Conservation (phyloP, 2,329 filamentous ascomycete genomes). For the Fusarium falciforme region DNA sequence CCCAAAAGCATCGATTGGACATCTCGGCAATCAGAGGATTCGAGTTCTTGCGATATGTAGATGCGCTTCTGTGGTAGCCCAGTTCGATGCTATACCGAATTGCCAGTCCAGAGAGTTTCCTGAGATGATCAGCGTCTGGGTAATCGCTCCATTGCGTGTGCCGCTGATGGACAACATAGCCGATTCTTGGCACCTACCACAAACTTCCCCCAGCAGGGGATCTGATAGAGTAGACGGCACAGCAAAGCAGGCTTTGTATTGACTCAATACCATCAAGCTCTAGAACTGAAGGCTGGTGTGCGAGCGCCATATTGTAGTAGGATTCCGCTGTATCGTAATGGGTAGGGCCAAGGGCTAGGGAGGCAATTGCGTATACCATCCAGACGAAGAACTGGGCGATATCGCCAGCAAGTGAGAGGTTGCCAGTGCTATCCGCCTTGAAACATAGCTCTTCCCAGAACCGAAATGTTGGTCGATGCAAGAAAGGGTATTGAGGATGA, state of each 20-base stretch:
- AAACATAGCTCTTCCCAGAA: slow-evolving; percentile 33
- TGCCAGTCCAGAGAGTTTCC: slow-evolving; percentile 28
- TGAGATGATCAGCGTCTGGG: neutral
- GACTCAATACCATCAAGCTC: slow-evolving; percentile 29
- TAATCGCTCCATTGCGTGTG: neutral
- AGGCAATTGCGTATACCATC: slow-evolving; percentile 34
- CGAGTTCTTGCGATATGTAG: slow-evolving; percentile 26
- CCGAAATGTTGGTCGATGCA: slow-evolving; percentile 25
- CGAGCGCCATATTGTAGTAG: slow-evolving; percentile 31
- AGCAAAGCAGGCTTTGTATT: slow-evolving; percentile 25
- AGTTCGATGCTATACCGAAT: slow-evolving; percentile 29
- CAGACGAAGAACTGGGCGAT: slow-evolving; percentile 30
- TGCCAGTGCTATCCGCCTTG: slow-evolving; percentile 21
- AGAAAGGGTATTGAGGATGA: slow-evolving; percentile 29
- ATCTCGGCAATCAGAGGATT: slow-evolving; percentile 32
- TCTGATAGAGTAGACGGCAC: slow-evolving; percentile 27
- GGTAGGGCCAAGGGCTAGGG: slow-evolving; percentile 23
- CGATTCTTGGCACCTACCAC: slow-evolving; percentile 10
- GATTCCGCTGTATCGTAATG: slow-evolving; percentile 32
- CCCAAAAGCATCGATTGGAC: slow-evolving; percentile 33
- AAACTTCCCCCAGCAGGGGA: slow-evolving; percentile 29
- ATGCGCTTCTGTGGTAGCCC: slow-evolving; percentile 28
- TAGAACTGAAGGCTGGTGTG: slow-evolving; percentile 18
- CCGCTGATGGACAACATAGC: neutral
- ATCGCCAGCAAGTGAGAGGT: slow-evolving; percentile 24